These are phyloP conservation scores for Verticillium klebahnii DNA, from an alignment of 2,329 filamentous ascomycete genomes.

Conservation along the genomic window DNA sequence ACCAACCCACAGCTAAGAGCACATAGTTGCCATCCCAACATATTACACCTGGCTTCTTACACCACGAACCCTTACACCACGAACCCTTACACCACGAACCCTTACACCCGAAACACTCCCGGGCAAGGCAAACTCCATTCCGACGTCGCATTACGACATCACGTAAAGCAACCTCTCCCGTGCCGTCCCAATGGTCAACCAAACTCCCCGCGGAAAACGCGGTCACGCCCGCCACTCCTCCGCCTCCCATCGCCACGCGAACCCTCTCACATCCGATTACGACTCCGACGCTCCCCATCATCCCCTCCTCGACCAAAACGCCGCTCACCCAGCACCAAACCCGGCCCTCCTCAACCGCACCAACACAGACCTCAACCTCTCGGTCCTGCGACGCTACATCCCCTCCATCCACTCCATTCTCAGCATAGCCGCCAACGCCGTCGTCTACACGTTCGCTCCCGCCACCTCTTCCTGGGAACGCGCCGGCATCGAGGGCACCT, in stretches of 20 bases:
- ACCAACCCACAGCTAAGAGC: too few relatives aligned
- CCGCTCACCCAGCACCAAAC: constrained; percentile 35
- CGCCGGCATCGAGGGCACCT: constrained; percentile 75
- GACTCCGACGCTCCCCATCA: constrained; percentile 59
- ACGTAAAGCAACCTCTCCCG: not conserved
- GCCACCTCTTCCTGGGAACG: constrained; percentile 74
- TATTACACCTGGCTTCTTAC: too few relatives aligned
- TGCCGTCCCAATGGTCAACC: constrained; percentile 13
- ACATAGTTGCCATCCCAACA: too few relatives aligned
- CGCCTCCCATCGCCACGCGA: constrained; percentile 29
- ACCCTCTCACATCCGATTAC: constrained; percentile 51
- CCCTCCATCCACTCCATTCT: constrained; percentile 69
- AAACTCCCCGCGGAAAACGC: constrained; percentile 33
- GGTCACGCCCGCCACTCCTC: constrained; percentile 35
- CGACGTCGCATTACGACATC: not conserved
- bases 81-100: too few relatives aligned
- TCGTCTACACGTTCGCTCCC: constrained; percentile 75
- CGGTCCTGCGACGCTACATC: constrained; percentile 76
- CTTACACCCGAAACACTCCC: too few relatives aligned
- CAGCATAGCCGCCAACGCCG: constrained; percentile 78
- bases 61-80: too few relatives aligned
- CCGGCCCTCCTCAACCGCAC: constrained; percentile 57
- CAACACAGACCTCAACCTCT: constrained; percentile 83
- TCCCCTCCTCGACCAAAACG: constrained; percentile 22
- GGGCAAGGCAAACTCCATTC: not conserved